phyloP scores from a whole-genome alignment of 768 basidiomycete genomes.

The Hydnum rufescens region DNA sequence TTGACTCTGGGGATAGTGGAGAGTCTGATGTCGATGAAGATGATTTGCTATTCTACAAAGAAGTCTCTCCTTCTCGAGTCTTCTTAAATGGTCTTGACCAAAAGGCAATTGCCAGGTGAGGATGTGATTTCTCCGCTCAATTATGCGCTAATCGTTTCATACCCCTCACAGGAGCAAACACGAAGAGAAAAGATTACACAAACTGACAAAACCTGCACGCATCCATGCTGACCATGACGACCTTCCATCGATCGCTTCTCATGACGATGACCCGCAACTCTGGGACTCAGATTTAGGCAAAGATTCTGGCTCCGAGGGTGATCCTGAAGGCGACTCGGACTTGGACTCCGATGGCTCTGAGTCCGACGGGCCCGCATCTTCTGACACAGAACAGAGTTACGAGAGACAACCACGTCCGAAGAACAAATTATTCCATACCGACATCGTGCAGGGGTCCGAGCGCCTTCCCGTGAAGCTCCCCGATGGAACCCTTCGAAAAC shows the following conservation, averaged over 20 bases:
- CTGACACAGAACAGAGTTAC: conserved; percentile 32
- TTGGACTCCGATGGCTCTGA: conserved; percentile 17
- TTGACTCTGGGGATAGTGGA: neutral
- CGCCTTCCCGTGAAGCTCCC: conserved; percentile 75
- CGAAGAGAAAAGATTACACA: conserved; percentile 53
- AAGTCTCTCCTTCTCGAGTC: neutral
- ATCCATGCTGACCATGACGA: conserved; percentile 28
- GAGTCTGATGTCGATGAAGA: neutral
- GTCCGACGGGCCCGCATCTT: conserved; percentile 13
- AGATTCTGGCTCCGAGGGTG: conserved; percentile 18
- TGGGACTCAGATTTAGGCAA: conserved; percentile 23
- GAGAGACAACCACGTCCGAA: conserved; percentile 40
- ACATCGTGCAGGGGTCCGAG: conserved; percentile 31
- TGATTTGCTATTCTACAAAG: neutral
- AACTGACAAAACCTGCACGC: conserved; percentile 37
- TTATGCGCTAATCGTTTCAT: neutral
- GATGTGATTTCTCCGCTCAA: neutral
- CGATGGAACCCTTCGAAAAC: conserved; percentile 53
- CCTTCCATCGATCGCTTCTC: conserved; percentile 49
- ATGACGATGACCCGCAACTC: conserved; percentile 39
- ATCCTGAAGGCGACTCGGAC: conserved; percentile 9
- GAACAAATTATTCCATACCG: conserved; percentile 26
- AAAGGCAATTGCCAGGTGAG: neutral
- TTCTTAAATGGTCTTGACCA: neutral
- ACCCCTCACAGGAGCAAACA: conserved; percentile 50